phyloP scores from a whole-genome alignment of 2,329 filamentous ascomycete species.

The Aspergillus vadensis region DNA sequence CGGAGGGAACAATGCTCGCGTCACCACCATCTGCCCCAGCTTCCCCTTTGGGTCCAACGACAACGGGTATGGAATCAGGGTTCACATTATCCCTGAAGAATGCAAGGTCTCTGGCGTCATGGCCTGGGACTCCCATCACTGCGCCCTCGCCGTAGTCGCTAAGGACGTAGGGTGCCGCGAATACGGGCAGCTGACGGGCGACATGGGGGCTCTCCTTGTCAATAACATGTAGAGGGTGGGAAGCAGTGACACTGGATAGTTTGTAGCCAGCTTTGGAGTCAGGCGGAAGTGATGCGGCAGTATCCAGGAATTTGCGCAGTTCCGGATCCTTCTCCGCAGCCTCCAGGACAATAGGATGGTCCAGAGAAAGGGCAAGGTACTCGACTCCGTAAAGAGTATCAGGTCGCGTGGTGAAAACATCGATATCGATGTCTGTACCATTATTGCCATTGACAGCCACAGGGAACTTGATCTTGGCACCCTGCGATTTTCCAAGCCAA shows the following conservation, averaged over 20 bases:
- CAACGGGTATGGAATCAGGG: constrained; percentile 62
- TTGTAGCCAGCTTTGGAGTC: constrained; percentile 67
- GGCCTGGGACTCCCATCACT: constrained; percentile 88
- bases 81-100: constrained; percentile 76
- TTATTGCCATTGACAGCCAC: constrained; percentile 47
- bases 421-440: constrained; percentile 50
- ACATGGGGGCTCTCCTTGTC: constrained; percentile 50
- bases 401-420: constrained; percentile 81
- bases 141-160: constrained; percentile 84
- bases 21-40: constrained; percentile 10
- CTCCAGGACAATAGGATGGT: constrained; percentile 67
- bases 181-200: constrained; percentile 65
- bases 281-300: constrained; percentile 54
- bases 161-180: constrained; percentile 80
- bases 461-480: constrained; percentile 71
- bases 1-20: constrained; percentile 29
- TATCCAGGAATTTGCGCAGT: constrained; percentile 68
- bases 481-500: constrained; percentile 80
- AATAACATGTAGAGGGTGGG: constrained; percentile 65
- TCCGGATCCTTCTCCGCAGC: constrained; percentile 62
- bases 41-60: constrained; percentile 55
- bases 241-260: constrained; percentile 62
- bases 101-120: constrained; percentile 74
- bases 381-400: constrained; percentile 88
- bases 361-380: constrained; percentile 75